These are phyloP conservation scores for Epichloe gansuensis DNA, from an alignment of 2,329 filamentous ascomycete species.

Conservation along the genomic window DNA sequence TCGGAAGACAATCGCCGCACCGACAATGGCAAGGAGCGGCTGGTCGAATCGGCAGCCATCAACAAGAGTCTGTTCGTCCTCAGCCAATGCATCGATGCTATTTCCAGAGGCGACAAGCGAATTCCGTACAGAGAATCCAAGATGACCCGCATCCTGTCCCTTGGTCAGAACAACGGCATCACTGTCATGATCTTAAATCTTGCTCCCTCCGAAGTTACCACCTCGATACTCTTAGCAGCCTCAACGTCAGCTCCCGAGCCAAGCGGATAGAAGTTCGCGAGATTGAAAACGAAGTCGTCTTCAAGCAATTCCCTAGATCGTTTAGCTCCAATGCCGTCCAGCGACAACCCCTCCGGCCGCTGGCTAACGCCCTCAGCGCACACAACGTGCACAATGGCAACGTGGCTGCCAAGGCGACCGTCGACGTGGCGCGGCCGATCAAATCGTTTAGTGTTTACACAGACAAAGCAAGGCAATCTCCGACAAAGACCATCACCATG, in stretches of 20 bases:
- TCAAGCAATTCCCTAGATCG: constrained; percentile 59
- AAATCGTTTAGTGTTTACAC: constrained; percentile 84
- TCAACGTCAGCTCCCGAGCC: constrained; percentile 89
- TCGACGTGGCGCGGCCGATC: constrained; percentile 52
- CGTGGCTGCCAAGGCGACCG: constrained; percentile 25
- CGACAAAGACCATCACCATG: not conserved
- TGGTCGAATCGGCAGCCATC: constrained; percentile 93
- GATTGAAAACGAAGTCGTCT: constrained; percentile 89
- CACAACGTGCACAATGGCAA: constrained; percentile 59
- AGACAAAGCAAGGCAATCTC: constrained; percentile 45
- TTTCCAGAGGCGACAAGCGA: constrained; percentile 59
- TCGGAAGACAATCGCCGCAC: constrained; percentile 93
- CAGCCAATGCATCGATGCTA: constrained; percentile 91
- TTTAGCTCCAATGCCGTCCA: constrained; percentile 27
- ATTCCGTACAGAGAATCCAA: constrained; percentile 93
- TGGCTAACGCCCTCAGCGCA: constrained; percentile 64
- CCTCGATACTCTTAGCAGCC: constrained; percentile 80
- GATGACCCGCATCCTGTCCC: constrained; percentile 86
- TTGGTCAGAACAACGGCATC: constrained; percentile 90
- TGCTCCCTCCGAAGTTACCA: constrained; percentile 88
- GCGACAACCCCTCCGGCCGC: constrained; percentile 67
- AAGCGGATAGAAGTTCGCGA: constrained; percentile 95
- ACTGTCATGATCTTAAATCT: constrained; percentile 96
- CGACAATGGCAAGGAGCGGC: constrained; percentile 81
- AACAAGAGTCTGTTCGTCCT: constrained; percentile 95